A percentile compares a stretch with the other conserved stretches of the same genome.
Conservation (phyloP, 768 basidiomycete genomes). For the Suillus occidentalis region DNA sequence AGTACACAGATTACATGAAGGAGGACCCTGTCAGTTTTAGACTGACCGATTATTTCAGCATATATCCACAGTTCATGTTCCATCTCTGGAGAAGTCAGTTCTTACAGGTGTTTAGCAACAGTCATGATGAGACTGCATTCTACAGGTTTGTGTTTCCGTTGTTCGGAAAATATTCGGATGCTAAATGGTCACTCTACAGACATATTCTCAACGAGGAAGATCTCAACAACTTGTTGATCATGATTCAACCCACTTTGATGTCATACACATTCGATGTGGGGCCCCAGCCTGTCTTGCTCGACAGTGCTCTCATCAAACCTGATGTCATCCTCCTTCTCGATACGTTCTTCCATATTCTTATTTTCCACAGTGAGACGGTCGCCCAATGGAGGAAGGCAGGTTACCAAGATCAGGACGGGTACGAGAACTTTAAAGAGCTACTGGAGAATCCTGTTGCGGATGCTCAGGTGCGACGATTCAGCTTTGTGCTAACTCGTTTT, state of each 20-base stretch:
- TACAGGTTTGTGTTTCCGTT: too few species aligned
- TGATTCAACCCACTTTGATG: slow-evolving; percentile 99
- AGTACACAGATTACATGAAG: too few species aligned
- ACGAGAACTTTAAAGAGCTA: slow-evolving; percentile 97
- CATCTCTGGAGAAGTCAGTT: too few species aligned
- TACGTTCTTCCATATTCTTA: slow-evolving; percentile 99
- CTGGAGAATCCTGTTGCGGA: slow-evolving; percentile 84
- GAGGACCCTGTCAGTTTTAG: too few species aligned
- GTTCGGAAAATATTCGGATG: too few species aligned
- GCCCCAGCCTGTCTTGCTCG: slow-evolving; percentile 92
- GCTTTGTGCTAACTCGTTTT: background rate
- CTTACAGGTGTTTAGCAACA: too few species aligned
- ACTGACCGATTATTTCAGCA: too few species aligned
- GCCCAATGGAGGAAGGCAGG: slow-evolving; percentile 98
- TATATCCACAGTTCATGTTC: too few species aligned
- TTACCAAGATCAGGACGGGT: slow-evolving; percentile 98
- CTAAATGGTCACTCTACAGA: too few species aligned
- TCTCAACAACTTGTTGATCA: slow-evolving; percentile 98
- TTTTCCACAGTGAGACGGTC: slow-evolving; percentile 97
- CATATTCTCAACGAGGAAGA: slow-evolving; percentile 96
- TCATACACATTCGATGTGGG: slow-evolving; percentile 92
- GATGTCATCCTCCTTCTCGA: slow-evolving; percentile 96
- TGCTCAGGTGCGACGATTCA: slow-evolving; percentile 62
- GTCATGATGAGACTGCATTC: too few species aligned
- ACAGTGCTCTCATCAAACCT: slow-evolving; percentile 96